Evolutionary conservation across 257 asterid genomes (phyloP).

Genomic region (Prunella vulgaris): DNA sequence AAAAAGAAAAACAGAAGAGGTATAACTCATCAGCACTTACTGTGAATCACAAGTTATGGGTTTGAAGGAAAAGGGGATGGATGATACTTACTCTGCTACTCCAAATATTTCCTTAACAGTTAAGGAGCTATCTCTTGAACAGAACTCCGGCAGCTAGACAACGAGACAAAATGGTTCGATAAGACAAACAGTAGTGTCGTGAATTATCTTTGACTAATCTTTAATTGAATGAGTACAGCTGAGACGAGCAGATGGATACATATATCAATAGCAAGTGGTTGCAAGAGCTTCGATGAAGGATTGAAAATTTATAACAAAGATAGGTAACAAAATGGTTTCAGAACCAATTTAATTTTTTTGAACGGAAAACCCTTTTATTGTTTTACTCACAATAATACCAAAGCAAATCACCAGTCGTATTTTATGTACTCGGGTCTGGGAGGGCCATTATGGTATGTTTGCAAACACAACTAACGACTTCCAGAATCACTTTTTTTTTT

Average conservation of each 20-base stretch:
- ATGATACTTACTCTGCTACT: conserved; percentile 78
- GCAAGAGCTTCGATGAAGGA: neutral
- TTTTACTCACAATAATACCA: no score
- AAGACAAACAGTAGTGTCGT: neutral
- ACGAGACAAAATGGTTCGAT: neutral
- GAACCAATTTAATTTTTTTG: no score
- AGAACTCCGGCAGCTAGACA: conserved; percentile 81
- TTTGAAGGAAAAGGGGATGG: conserved; percentile 8
- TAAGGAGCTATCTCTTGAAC: conserved; percentile 72
- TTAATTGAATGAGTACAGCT: neutral
- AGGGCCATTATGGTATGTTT: no score
- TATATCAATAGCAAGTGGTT: neutral
- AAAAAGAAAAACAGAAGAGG: neutral
- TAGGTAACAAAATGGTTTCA: no score
- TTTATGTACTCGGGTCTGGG: no score
- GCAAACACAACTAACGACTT: no score
- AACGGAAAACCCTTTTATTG: no score
- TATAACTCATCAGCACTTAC: neutral
- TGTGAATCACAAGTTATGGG: neutral
- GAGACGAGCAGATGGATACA: neutral
- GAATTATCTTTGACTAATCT: neutral
- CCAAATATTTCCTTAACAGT: conserved; percentile 87
- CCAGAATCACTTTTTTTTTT: no score
- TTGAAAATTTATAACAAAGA: neutral
- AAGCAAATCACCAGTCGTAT: no score